A percentile compares a stretch with the other conserved stretches of the same genome.
Conservation (phyloP, 768 basidiomycete species). For the Punctularia strigosozonata region DNA sequence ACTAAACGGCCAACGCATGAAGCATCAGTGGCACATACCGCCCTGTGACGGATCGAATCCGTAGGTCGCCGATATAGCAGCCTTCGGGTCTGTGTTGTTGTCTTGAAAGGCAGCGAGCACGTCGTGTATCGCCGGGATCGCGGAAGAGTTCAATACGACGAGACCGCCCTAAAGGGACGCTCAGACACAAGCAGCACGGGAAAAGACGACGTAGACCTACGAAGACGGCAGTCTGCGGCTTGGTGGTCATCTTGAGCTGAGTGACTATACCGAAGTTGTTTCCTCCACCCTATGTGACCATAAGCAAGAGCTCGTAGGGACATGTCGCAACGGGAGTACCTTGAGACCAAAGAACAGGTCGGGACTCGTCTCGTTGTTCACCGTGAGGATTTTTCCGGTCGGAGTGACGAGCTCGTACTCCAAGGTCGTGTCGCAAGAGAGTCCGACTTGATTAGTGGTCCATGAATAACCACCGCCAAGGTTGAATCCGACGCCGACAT, state of each 20-base stretch:
- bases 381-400: conserved; percentile 4
- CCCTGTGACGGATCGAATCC: no score
- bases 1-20: no score
- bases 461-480: conserved; percentile 10
- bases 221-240: not conserved
- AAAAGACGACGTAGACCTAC: not conserved
- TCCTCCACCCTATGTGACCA: not conserved
- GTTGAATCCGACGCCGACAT: no score
- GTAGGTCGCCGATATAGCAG: no score
- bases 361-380: not conserved
- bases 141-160: conserved; percentile 1
- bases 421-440: conserved; percentile 7
- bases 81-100: no score
- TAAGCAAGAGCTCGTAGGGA: not conserved
- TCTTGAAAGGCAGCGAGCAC: no score
- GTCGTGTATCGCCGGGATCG: no score
- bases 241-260: not conserved
- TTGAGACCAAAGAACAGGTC: not conserved
- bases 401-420: conserved; percentile 9
- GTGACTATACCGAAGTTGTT: not conserved
- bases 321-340: not conserved
- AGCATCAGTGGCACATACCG: no score
- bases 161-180: conserved; percentile 6
- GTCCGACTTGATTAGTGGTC: conserved; percentile 6
- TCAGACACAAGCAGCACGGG: not conserved